Conservation (phyloP, 192 early-diverging fungal genomes). For the Backusella circina region DNA sequence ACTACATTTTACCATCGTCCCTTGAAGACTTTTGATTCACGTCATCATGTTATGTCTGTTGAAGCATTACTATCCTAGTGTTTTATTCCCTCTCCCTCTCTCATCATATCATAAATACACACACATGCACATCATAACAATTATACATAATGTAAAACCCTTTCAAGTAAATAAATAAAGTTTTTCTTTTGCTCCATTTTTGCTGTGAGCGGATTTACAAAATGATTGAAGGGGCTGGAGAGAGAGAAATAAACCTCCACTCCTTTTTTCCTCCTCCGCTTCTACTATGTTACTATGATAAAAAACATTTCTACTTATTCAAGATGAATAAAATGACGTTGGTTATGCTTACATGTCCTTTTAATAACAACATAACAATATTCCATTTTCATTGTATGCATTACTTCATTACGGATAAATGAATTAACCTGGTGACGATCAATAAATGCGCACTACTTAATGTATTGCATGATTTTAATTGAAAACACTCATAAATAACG, state of each 20-base stretch:
- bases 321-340: background rate
- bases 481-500: background rate
- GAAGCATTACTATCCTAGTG: background rate
- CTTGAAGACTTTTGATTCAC: background rate
- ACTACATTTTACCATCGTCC: background rate
- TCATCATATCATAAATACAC: background rate
- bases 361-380: too few relatives aligned
- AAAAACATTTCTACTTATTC: background rate
- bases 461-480: background rate
- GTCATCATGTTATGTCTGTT: conserved; percentile 4
- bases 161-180: background rate
- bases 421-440: background rate
- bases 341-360: background rate
- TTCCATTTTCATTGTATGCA: background rate
- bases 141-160: background rate
- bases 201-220: background rate
- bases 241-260: background rate
- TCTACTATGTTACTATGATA: background rate
- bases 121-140: background rate
- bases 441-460: background rate
- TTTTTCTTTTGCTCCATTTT: background rate
- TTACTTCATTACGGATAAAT: background rate
- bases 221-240: background rate
- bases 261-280: background rate
- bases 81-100: background rate